Evolutionary conservation across 192 early-diverging fungal genomes (phyloP).

Genomic region (Martensiomyces pterosporus): DNA sequence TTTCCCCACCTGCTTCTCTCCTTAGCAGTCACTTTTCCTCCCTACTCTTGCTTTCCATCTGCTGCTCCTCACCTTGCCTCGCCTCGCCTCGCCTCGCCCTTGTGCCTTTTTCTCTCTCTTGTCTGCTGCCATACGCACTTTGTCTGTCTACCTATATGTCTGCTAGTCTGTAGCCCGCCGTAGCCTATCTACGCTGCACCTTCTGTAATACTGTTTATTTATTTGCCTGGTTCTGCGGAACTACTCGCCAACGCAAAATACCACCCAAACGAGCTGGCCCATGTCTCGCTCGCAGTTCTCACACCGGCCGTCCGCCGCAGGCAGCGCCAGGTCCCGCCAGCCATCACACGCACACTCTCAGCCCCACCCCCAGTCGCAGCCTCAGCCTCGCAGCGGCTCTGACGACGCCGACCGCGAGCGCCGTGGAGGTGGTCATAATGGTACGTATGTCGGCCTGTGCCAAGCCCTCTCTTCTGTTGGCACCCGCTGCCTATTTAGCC

Average conservation of each 20-base stretch:
- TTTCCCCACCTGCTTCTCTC: background rate
- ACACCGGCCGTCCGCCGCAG: background rate
- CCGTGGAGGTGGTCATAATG: conserved; percentile 29
- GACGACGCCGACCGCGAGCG: conserved; percentile 5
- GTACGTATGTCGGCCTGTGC: no score
- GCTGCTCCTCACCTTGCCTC: background rate
- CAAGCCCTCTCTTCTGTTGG: conserved; percentile 1
- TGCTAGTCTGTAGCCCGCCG: no score
- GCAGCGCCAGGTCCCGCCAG: background rate
- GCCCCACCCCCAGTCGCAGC: background rate
- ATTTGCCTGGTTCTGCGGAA: no score
- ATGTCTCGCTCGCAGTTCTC: background rate
- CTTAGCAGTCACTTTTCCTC: background rate
- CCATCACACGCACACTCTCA: conserved; percentile 7
- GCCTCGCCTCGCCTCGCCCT: background rate
- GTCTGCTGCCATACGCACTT: background rate
- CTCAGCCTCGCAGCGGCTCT: conserved; percentile 4
- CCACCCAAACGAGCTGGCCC: no score
- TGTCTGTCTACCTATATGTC: no score
- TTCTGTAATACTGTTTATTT: no score
- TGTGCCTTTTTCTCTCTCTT: background rate
- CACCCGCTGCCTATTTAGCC: background rate
- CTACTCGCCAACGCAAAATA: no score
- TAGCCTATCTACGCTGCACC: no score
- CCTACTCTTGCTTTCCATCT: background rate